phyloP scores from a whole-genome alignment of 495 filamentous ascomycete species.

The Neurospora terricola region DNA sequence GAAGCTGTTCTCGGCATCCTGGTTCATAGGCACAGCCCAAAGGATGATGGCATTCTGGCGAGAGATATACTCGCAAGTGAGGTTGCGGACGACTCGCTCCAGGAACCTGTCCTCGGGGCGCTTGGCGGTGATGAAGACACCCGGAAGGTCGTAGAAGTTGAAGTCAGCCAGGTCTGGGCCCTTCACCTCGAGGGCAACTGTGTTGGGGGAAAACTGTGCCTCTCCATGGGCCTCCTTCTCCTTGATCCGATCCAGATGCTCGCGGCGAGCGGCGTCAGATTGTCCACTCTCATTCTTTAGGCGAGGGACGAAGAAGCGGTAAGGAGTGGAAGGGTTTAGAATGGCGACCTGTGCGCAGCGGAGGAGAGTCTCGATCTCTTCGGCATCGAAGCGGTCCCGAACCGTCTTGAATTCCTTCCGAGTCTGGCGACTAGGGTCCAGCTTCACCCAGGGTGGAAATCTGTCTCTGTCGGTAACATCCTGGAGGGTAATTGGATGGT shows the following conservation, averaged over 20 bases:
- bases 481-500: constrained; percentile 18
- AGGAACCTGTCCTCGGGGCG: constrained; percentile 54
- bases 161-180: constrained; percentile 58
- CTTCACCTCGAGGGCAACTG: constrained; percentile 62
- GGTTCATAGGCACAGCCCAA: constrained; percentile 64
- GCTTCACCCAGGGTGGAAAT: constrained; percentile 36
- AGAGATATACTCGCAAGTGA: constrained; percentile 57
- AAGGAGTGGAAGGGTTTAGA: constrained; percentile 44
- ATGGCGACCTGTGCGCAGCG: constrained; percentile 64
- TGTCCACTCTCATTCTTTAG: constrained; percentile 10
- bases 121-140: constrained; percentile 59
- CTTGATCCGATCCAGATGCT: constrained; percentile 16
- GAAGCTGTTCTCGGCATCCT: constrained; percentile 61
- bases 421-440: constrained; percentile 9
- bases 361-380: constrained; percentile 48
- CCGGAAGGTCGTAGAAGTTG: constrained; percentile 74
- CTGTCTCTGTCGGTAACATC: constrained; percentile 31
- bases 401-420: constrained; percentile 35
- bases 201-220: constrained; percentile 68
- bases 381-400: constrained; percentile 25
- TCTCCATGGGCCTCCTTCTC: constrained; percentile 27
- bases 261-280: constrained; percentile 21
- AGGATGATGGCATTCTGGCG: constrained; percentile 60
- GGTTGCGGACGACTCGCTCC: constrained; percentile 54
- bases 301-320: constrained; percentile 40